Evolutionary conservation across 495 filamentous ascomycete genomes (phyloP).

Genomic region (Talaromyces wortmannii): DNA sequence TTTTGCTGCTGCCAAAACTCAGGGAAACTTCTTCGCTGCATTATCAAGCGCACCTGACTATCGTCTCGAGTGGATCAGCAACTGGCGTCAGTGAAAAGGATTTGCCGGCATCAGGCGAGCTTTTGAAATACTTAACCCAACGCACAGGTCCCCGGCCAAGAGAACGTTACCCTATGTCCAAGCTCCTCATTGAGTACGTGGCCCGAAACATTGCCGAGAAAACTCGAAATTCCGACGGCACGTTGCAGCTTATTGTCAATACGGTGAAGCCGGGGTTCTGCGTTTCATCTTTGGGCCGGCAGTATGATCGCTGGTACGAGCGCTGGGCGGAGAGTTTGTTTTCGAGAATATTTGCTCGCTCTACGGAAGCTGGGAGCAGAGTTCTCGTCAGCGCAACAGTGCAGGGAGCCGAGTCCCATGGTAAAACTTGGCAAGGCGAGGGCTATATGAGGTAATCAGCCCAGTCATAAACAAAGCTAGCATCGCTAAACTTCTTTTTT

Average conservation of each 20-base stretch:
- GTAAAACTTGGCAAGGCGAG: slow-evolving; percentile 43
- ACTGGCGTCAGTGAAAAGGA: slow-evolving; percentile 26
- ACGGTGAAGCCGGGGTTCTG: slow-evolving; percentile 40
- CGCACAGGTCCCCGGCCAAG: slow-evolving; percentile 17
- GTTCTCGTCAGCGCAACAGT: slow-evolving; percentile 43
- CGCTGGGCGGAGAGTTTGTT: slow-evolving; percentile 26
- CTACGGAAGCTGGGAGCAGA: slow-evolving; percentile 42
- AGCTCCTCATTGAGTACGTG: slow-evolving; percentile 41
- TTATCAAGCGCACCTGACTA: slow-evolving; percentile 25
- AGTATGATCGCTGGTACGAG: slow-evolving; percentile 29
- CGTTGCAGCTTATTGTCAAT: slow-evolving; percentile 35
- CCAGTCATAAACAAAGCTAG: neutral
- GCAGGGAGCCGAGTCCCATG: slow-evolving; percentile 41
- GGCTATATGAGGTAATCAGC: slow-evolving; percentile 31
- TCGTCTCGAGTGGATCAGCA: slow-evolving; percentile 38
- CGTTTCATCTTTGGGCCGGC: slow-evolving; percentile 27
- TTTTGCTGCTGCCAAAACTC: slow-evolving; percentile 48
- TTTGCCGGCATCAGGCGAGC: slow-evolving; percentile 19
- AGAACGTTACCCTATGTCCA: slow-evolving; percentile 39
- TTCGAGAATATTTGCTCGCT: slow-evolving; percentile 36
- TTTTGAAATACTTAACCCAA: slow-evolving; percentile 29
- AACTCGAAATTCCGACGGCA: slow-evolving; percentile 24
- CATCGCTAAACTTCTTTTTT: neutral
- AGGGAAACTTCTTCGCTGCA: slow-evolving; percentile 14
- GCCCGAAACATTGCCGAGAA: slow-evolving; percentile 26